Evolutionary conservation across 2,329 filamentous ascomycete species (phyloP), one percentile per base, ranked within the genome.

Genomic region (Trichoderma breve): DNA sequence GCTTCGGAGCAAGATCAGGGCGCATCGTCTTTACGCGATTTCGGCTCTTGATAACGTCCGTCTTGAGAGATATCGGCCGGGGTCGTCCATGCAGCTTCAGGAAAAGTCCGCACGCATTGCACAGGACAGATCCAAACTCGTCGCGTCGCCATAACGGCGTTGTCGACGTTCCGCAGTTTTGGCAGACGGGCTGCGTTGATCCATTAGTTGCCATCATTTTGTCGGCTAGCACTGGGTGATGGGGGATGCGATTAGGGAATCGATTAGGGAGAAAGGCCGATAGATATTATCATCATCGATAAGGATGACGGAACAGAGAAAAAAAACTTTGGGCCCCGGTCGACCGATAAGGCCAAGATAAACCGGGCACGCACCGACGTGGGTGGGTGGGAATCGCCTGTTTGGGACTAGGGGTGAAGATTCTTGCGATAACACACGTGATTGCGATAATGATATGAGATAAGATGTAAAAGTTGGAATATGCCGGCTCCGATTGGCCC

Each of bases 11-110:
- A 74, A 93, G 89, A 78, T 95, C 93, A 9, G 92, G 89, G 69
- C 89, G 88, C 82, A 90, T 89, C 32, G 94, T 96, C 87, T 98
- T 98, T 77, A 98, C 95, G 75, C 96, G 91, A 84, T 99, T 99
- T 79, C 96, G 94, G 85, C 95, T 98, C 87, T 99, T 99, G 85
- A 99, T 99, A 76, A 98, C 95, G 86, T 99, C 96, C 63, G 96
- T 98, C 87, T 99, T 99, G 78, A 99, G 88, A 77, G 93, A 97
- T 81, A 97, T 98, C 76, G 96, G 96, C 71, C 96, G 91, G 73
- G 96, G 90, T 30, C 95, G 92, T 75, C 95, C 95, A 81, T 99
- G 96, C 76, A 99, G 88, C 87, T 99, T 99, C 78, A 98, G 88
- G 83, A 98, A 99, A 71, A 99, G 88, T 73, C 96, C 96, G 83